Percentiles rank a stretch among this genome's conserved stretches.
phyloP scores from a whole-genome alignment of 176 grass and related monocot genomes.

The Carex scoparia region DNA sequence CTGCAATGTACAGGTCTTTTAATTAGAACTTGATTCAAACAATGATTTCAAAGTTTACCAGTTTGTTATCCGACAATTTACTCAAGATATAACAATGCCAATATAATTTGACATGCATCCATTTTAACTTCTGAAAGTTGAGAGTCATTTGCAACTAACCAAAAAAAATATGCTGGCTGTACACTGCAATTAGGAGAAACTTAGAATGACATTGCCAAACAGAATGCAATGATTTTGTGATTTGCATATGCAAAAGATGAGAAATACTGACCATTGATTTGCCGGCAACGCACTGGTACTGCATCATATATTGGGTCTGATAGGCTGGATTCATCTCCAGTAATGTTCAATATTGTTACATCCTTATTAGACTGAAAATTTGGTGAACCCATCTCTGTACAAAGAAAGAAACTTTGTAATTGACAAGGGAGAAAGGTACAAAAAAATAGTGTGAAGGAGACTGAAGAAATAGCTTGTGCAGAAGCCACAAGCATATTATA shows the following conservation, averaged over 20 bases:
- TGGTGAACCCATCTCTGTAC: background rate
- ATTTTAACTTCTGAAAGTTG: background rate
- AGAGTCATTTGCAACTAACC: background rate
- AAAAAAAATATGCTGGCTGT: background rate
- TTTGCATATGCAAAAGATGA: background rate
- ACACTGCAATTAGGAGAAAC: background rate
- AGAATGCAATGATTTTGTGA: background rate
- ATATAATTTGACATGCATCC: background rate
- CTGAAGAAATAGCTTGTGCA: background rate
- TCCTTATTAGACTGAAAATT: slow-evolving; percentile 4
- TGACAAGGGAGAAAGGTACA: background rate
- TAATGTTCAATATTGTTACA: background rate
- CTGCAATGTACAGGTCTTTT: background rate
- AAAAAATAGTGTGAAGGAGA: background rate
- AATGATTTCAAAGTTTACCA: background rate
- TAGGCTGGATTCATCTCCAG: slow-evolving; percentile 1
- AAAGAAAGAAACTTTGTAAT: background rate
- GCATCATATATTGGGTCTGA: slow-evolving; percentile 18
- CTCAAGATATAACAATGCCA: background rate
- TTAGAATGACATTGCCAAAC: background rate
- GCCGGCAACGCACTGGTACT: slow-evolving; percentile 13
- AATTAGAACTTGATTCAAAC: background rate
- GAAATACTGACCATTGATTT: background rate
- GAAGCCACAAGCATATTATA: background rate
- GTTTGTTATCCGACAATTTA: slow-evolving; percentile 1